Percentiles rank a stretch among this genome's conserved stretches.
Conservation (phyloP, 192 early-diverging fungal genomes). For the Mortierella hygrophila region DNA sequence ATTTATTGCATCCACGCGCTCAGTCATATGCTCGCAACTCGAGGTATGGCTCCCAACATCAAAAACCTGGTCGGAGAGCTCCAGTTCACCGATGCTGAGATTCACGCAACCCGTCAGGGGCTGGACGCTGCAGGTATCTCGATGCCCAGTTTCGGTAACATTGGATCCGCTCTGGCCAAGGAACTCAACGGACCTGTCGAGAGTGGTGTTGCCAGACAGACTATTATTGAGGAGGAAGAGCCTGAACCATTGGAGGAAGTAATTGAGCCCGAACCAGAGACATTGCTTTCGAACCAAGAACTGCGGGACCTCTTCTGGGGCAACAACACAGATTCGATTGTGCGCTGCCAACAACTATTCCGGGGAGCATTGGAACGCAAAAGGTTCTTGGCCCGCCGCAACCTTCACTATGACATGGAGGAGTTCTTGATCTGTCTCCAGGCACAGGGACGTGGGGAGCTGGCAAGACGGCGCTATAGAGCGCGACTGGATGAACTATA, state of each 20-base stretch:
- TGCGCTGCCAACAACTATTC: slow-evolving; percentile 38
- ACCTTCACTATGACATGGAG: slow-evolving; percentile 42
- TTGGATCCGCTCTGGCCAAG: slow-evolving; percentile 75
- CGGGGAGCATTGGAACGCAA: slow-evolving; percentile 48
- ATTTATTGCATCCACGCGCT: slow-evolving; percentile 88
- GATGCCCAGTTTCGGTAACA: slow-evolving; percentile 92
- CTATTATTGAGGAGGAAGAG: slow-evolving; percentile 55
- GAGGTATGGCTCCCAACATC: slow-evolving; percentile 89
- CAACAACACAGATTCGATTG: slow-evolving; percentile 36
- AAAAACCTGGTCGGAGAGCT: slow-evolving; percentile 94
- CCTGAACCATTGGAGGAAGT: slow-evolving; percentile 44
- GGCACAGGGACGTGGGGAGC: slow-evolving; percentile 66
- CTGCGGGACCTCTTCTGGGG: slow-evolving; percentile 48
- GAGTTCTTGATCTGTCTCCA: slow-evolving; percentile 63
- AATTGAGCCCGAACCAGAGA: slow-evolving; percentile 52
- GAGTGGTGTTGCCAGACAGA: slow-evolving; percentile 15
- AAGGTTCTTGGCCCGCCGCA: slow-evolving; percentile 31
- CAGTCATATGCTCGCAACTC: slow-evolving; percentile 90
- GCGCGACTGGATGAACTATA: slow-evolving; percentile 66
- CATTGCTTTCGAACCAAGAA: slow-evolving; percentile 53
- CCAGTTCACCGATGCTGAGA: slow-evolving; percentile 87
- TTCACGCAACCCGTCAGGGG: slow-evolving; percentile 84
- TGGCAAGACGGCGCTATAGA: slow-evolving; percentile 65
- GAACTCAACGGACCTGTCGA: slow-evolving; percentile 58
- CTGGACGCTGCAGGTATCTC: slow-evolving; percentile 83